Base-by-base conservation (phyloP, 352 stramenopile species). In the Globisporangium radiosum region DNA sequence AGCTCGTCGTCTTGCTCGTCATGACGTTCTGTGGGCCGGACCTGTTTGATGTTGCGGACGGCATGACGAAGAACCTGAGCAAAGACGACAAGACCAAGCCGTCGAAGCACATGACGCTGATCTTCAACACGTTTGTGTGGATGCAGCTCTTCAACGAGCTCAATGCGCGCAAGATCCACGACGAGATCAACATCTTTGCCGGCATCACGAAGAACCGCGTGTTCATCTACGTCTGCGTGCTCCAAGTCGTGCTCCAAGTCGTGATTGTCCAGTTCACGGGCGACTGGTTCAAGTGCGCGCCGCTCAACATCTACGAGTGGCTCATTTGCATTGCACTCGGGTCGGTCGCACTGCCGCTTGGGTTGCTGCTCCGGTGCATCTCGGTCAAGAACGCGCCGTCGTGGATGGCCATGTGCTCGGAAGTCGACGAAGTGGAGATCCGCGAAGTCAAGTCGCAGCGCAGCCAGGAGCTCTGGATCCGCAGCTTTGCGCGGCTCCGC, bases 41-140 rank as follows among this genome's bases (percentile, higher is more conserved):
- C 57, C 74, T 79, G 54, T 86, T 88, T 50, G 53, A 76, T 53
- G 72, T 85, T 3, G n/a, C 59, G 8, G 73, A 74, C 0, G 78
- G 76, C 14, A 66, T 71, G 17, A 15, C 52, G n/a, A 72, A 61
- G 1, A 66, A 88, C 57, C 51, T 73, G 14, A 56, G 57, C 4
- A 76, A 90, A 38, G 69, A 57, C 3, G 33, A 45, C 2, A 52
- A 63, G 57, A 25, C 52, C 50, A 75, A 73, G 33, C 88, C 92
- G 53, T 89, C 72, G 1, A 62, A 85, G 61, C 96, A 99, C 81
- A 97, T 96, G 73, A 98, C 94, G 39, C 87, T 98, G 49, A 69
- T 98, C 61, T 99, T 98, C 80, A 98, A 98, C 75, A 88, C 90
- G 42, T 99, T 99, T 72, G 95, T 98, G 14, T 97, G 97, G 74